Evolutionary conservation across 2,329 filamentous ascomycete genomes (phyloP).

Genomic region (Pseudogymnoascus sp.): DNA sequence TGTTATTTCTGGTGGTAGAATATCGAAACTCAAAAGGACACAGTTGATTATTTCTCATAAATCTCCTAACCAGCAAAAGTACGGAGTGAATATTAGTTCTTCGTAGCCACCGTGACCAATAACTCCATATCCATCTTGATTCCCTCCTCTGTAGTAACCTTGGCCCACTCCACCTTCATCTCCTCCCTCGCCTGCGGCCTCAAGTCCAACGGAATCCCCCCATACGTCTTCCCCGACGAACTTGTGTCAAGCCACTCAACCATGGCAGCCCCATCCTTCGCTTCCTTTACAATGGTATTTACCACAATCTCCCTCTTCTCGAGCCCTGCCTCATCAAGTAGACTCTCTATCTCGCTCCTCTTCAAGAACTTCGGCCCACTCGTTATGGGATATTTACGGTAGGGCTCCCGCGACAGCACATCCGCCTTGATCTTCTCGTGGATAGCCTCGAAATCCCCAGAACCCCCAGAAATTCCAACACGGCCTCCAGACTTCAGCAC

Average conservation of each 20-base stretch:
- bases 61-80: background rate
- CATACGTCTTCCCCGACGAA: slow-evolving; percentile 29
- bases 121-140: slow-evolving; percentile 29
- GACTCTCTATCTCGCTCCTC: slow-evolving; percentile 18
- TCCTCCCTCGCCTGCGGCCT: slow-evolving; percentile 24
- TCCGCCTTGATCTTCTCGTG: slow-evolving; percentile 12
- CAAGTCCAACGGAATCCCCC: slow-evolving; percentile 26
- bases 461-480: background rate
- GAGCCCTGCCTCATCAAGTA: slow-evolving; percentile 22
- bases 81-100: background rate
- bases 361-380: slow-evolving; percentile 23
- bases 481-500: slow-evolving; percentile 20
- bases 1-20: background rate
- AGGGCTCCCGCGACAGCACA: slow-evolving; percentile 24
- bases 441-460: background rate
- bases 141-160: slow-evolving; percentile 22
- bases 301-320: slow-evolving; percentile 17
- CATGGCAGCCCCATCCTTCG: slow-evolving; percentile 21
- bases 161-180: slow-evolving; percentile 28
- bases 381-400: slow-evolving; percentile 21
- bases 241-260: slow-evolving; percentile 29
- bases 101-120: slow-evolving; percentile 15
- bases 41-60: background rate
- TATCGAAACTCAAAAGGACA: background rate
- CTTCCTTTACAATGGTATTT: slow-evolving; percentile 24